Evolutionary conservation across 306 rosid genomes (phyloP).

Genomic region (Sesbania bispinosa): DNA sequence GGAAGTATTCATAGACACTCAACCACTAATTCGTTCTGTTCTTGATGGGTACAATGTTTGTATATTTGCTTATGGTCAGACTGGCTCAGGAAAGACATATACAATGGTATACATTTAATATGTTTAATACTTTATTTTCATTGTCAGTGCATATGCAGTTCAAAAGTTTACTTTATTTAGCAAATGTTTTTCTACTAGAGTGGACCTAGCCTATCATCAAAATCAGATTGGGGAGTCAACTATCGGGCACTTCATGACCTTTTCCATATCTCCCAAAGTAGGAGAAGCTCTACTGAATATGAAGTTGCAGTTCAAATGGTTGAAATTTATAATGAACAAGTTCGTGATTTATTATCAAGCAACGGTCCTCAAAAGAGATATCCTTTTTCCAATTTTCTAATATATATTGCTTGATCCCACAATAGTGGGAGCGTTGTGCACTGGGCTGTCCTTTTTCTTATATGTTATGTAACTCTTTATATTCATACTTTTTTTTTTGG

Average conservation of each 20-base stretch:
- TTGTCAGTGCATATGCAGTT: background rate
- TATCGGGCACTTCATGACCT: conserved; percentile 92
- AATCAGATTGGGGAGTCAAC: conserved; percentile 94
- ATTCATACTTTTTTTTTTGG: background rate
- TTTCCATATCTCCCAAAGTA: conserved; percentile 80
- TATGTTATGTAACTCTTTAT: background rate
- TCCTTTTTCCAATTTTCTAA: conserved; percentile 44
- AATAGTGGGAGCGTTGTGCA: background rate
- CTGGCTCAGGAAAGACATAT: conserved; percentile 97
- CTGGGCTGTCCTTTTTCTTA: background rate
- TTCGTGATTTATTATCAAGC: conserved; percentile 82
- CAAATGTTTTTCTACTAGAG: conserved; percentile 49
- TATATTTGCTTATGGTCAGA: conserved; percentile 99
- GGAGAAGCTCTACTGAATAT: conserved; percentile 71
- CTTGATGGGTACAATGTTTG: conserved; percentile 98
- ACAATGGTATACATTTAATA: conserved; percentile 69
- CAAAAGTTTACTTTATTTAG: conserved; percentile 9
- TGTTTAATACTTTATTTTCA: conserved; percentile 13
- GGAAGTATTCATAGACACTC: conserved; percentile 87
- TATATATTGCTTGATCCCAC: conserved; percentile 1
- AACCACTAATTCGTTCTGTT: conserved; percentile 85
- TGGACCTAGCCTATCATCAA: conserved; percentile 73
- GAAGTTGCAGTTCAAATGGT: conserved; percentile 99
- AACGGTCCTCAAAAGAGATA: conserved; percentile 89
- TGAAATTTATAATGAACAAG: conserved; percentile 97